Evolutionary conservation across 108 stramenopile genomes (phyloP).

Genomic region (Skeletonema tropicum): DNA sequence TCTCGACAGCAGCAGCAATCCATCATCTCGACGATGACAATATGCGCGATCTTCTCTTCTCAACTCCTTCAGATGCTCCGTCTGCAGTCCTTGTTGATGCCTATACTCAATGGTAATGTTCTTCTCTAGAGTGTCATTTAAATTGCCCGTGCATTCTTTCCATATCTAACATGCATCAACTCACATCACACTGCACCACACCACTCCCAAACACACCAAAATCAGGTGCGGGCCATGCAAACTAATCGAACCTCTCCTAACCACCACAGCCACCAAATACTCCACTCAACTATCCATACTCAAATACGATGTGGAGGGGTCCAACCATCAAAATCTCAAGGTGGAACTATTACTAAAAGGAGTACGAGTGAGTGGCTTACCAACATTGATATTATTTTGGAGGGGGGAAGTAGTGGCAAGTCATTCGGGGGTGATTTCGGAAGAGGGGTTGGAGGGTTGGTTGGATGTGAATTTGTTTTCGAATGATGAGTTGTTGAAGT

Average conservation of each 20-base stretch:
- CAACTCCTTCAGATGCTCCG: constrained; percentile 10
- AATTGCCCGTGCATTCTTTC: no score
- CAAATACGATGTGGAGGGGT: constrained; percentile 63
- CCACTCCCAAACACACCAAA: no score
- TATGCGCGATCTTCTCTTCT: constrained; percentile 37
- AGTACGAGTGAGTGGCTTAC: constrained; percentile 59
- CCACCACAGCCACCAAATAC: constrained; percentile 34
- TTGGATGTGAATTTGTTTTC: constrained; percentile 49
- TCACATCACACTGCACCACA: no score
- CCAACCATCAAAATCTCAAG: constrained; percentile 55
- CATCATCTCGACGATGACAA: constrained; percentile 38
- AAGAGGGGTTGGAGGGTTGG: constrained; percentile 48
- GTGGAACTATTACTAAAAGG: constrained; percentile 66
- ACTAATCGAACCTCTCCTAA: constrained; percentile 57
- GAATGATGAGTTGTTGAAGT: neutral
- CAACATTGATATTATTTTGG: constrained; percentile 58
- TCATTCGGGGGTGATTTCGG: constrained; percentile 57
- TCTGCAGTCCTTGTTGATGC: constrained; percentile 45
- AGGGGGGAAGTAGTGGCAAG: constrained; percentile 41
- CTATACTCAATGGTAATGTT: constrained; percentile 4
- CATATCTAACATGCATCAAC: no score
- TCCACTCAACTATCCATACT: constrained; percentile 47
- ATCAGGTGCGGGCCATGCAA: constrained; percentile 69
- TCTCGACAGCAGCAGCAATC: constrained; percentile 3
- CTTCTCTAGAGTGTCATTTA: neutral